phyloP scores from a whole-genome alignment of 371 early-diverging fungal genomes.

The Syncephalastrum racemosum region DNA sequence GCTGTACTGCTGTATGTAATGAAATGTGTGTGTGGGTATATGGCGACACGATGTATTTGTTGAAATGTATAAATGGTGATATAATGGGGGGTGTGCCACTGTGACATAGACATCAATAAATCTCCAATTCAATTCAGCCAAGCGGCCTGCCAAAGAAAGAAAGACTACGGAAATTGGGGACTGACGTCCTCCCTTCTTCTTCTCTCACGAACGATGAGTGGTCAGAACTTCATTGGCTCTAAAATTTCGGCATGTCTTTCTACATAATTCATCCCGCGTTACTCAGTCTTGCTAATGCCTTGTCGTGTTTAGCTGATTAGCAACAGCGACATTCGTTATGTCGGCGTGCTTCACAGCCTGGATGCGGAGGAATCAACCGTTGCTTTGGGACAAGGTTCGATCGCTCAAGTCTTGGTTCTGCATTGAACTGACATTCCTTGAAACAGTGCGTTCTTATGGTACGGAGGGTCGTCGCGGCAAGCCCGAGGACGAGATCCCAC shows the following conservation, averaged over 20 bases:
- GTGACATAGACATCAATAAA: no score
- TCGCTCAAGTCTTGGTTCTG: background rate
- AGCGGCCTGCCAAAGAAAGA: no score
- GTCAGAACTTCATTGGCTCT: constrained; percentile 69
- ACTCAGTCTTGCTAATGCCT: constrained; percentile 1
- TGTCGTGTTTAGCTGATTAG: constrained; percentile 65
- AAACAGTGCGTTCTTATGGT: constrained; percentile 77
- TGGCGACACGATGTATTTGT: no score
- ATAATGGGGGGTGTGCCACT: no score
- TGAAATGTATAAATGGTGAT: no score
- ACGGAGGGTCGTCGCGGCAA: constrained; percentile 83
- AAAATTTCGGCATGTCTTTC: constrained; percentile 57
- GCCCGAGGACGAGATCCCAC: constrained; percentile 81
- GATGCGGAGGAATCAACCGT: constrained; percentile 89
- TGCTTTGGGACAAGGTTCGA: constrained; percentile 82
- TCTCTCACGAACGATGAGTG: constrained; percentile 50
- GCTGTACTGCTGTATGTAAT: no score
- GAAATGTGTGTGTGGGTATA: no score
- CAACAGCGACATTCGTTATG: constrained; percentile 89
- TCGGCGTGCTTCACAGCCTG: constrained; percentile 85
- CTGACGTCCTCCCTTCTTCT: constrained; percentile 5
- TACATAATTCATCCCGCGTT: background rate
- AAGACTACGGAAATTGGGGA: no score
- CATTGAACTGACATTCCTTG: background rate
- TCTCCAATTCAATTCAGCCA: no score